Percentiles rank a stretch among this genome's conserved stretches.
These are phyloP conservation scores for Leptographium lundbergii DNA, from an alignment of 2,329 filamentous ascomycete species.

Conservation along the genomic window DNA sequence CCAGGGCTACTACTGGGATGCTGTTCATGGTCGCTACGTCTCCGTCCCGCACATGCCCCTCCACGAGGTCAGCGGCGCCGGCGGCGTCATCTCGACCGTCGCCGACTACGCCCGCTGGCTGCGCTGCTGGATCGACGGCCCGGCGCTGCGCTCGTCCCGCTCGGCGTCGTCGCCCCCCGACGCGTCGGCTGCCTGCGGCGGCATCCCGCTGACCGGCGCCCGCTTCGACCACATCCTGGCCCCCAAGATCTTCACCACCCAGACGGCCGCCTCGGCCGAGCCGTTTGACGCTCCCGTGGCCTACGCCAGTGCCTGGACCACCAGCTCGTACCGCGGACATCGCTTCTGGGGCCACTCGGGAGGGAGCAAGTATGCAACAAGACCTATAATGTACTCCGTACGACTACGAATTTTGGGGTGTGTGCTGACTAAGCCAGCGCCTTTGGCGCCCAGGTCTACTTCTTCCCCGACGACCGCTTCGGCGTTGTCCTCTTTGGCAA, in stretches of 20 bases:
- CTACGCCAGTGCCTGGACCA: conserved; percentile 29
- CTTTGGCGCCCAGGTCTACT: conserved; percentile 29
- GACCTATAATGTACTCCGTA: too few relatives aligned
- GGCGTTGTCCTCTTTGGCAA: conserved; percentile 32
- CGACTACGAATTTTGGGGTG: not conserved
- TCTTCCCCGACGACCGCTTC: conserved; percentile 30
- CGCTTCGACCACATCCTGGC: conserved; percentile 21
- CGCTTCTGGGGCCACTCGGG: conserved; percentile 29
- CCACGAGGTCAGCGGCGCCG: conserved; percentile 25
- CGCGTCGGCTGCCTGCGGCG: conserved; percentile 7
- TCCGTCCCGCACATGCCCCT: conserved; percentile 16
- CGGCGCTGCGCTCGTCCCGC: not conserved
- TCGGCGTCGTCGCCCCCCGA: too few relatives aligned
- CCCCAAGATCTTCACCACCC: conserved; percentile 18
- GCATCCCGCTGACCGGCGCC: conserved; percentile 20
- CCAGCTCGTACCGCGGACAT: conserved; percentile 28
- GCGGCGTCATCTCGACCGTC: conserved; percentile 30
- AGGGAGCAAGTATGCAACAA: conserved; percentile 20
- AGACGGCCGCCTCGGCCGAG: conserved; percentile 8
- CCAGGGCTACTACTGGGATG: conserved; percentile 27
- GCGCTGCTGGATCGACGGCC: conserved; percentile 28
- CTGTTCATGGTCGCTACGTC: conserved; percentile 12
- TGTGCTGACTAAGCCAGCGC: conserved; percentile 14
- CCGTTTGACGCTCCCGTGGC: conserved; percentile 19
- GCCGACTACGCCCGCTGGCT: conserved; percentile 40